phyloP scores from a whole-genome alignment of 78 protist species.

The Creolimax fragrantissima region DNA sequence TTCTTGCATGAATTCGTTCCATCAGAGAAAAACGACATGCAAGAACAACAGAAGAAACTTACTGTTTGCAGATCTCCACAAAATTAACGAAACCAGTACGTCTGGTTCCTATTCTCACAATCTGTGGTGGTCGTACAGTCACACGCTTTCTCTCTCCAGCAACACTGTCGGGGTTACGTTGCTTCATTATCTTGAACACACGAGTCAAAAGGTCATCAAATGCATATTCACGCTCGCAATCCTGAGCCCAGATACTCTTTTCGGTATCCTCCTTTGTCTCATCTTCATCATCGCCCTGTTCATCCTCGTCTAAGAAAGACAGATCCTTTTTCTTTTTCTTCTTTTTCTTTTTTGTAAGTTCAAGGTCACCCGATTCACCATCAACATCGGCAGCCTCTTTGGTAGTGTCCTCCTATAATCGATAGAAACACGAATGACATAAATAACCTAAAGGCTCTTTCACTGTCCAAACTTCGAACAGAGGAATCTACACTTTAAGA shows the following conservation, averaged over 20 bases:
- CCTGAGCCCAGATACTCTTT: neutral
- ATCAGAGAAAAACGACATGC: neutral
- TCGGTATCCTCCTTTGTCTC: neutral
- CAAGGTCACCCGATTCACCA: neutral
- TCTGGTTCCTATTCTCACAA: constrained; percentile 63
- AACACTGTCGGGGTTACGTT: constrained; percentile 11
- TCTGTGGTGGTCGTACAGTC: constrained; percentile 28
- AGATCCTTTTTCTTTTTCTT: constrained; percentile 6
- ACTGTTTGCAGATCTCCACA: constrained; percentile 71
- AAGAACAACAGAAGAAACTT: neutral
- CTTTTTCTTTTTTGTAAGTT: neutral
- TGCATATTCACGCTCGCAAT: neutral
- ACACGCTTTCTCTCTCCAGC: constrained; percentile 16
- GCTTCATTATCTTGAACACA: constrained; percentile 4
- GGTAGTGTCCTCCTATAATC: neutral
- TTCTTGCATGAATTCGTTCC: no score
- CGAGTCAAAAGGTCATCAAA: neutral
- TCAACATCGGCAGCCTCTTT: neutral
- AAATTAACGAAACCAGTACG: constrained; percentile 76
- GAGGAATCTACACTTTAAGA: no score
- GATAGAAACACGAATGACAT: neutral
- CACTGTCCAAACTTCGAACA: no score
- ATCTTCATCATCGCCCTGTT: neutral
- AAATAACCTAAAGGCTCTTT: no score
- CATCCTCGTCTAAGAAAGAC: neutral